Percentiles rank a stretch among this genome's conserved stretches.
Conservation (phyloP, 257 asterid genomes). For the Parsonsia alboflavescens region DNA sequence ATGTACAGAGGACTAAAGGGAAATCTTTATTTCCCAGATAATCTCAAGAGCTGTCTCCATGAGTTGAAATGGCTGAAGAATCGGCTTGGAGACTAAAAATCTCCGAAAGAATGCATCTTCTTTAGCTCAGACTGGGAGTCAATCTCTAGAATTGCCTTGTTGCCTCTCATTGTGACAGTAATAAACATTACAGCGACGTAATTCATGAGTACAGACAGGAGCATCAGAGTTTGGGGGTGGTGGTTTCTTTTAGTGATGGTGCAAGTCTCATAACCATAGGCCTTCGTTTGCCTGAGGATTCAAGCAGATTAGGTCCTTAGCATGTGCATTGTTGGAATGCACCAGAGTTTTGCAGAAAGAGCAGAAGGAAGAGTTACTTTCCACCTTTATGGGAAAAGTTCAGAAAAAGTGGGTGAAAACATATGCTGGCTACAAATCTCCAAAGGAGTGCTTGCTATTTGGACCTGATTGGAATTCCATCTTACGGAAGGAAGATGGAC, state of each 20-base stretch:
- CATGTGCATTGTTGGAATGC: slow-evolving; percentile 25
- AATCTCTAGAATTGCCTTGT: slow-evolving; percentile 24
- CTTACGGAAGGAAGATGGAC: slow-evolving; percentile 31
- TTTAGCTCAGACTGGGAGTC: slow-evolving; percentile 25
- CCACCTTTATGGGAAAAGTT: slow-evolving; percentile 6
- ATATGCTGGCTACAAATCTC: slow-evolving; percentile 24
- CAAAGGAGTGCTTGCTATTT: slow-evolving; percentile 27
- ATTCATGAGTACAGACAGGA: slow-evolving; percentile 22
- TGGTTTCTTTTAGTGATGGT: slow-evolving; percentile 16
- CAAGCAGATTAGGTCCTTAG: slow-evolving; percentile 19
- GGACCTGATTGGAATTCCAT: slow-evolving; percentile 20
- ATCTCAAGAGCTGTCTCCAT: slow-evolving; percentile 19
- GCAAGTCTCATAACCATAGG: slow-evolving; percentile 19
- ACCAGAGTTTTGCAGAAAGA: not conserved
- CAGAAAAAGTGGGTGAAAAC: slow-evolving; percentile 31
- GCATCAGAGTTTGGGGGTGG: slow-evolving; percentile 28
- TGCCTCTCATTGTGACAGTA: slow-evolving; percentile 33
- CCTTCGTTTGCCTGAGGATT: slow-evolving; percentile 26
- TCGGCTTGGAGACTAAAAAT: slow-evolving; percentile 21
- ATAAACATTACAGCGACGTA: slow-evolving; percentile 20
- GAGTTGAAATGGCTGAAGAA: slow-evolving; percentile 28
- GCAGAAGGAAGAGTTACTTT: not conserved
- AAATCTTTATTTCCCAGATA: not conserved
- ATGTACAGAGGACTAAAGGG: slow-evolving; percentile 19
- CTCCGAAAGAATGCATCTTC: slow-evolving; percentile 31